A percentile compares a stretch with the other conserved stretches of the same genome.
Evolutionary conservation across 2,329 filamentous ascomycete genomes (phyloP).

Genomic region (Exophiala xenobiotica): DNA sequence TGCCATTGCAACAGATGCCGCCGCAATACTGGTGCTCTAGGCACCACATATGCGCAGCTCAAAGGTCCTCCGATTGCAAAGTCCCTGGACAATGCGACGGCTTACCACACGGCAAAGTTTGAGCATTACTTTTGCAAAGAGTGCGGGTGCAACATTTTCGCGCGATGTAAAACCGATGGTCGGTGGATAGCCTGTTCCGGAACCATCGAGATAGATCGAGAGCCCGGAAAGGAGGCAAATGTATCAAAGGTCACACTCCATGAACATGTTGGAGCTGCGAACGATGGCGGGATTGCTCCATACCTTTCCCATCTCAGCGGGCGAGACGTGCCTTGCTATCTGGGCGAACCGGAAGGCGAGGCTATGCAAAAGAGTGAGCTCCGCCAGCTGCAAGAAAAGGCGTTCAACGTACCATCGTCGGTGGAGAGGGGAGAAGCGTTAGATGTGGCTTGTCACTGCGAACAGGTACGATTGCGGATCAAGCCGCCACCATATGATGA

Average conservation of each 20-base stretch:
- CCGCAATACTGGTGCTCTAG: conserved; percentile 45
- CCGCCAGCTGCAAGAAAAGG: not conserved
- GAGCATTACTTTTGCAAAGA: conserved; percentile 37
- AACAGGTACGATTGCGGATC: conserved; percentile 57
- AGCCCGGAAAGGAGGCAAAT: conserved; percentile 1
- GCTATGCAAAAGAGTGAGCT: conserved; percentile 7
- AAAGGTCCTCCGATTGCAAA: conserved; percentile 23
- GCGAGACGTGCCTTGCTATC: conserved; percentile 15
- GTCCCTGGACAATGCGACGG: conserved; percentile 37
- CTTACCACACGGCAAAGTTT: conserved; percentile 37
- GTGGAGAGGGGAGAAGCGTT: conserved; percentile 7
- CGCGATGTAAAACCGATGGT: conserved; percentile 6
- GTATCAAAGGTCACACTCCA: conserved; percentile 17
- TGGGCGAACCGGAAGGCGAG: conserved; percentile 4
- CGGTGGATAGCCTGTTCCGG: conserved; percentile 21
- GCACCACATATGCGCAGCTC: conserved; percentile 31
- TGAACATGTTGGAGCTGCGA: conserved; percentile 18
- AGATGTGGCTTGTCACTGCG: conserved; percentile 35
- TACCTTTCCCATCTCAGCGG: conserved; percentile 14
- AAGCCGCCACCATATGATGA: conserved; percentile 50
- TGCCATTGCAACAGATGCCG: conserved; percentile 56
- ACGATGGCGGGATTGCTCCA: conserved; percentile 23
- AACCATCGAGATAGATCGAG: conserved; percentile 12
- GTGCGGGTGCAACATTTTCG: conserved; percentile 36
- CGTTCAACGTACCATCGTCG: not conserved